These are phyloP conservation scores for Podaxis sp. DNA, from an alignment of 768 basidiomycete species.

Conservation along the genomic window DNA sequence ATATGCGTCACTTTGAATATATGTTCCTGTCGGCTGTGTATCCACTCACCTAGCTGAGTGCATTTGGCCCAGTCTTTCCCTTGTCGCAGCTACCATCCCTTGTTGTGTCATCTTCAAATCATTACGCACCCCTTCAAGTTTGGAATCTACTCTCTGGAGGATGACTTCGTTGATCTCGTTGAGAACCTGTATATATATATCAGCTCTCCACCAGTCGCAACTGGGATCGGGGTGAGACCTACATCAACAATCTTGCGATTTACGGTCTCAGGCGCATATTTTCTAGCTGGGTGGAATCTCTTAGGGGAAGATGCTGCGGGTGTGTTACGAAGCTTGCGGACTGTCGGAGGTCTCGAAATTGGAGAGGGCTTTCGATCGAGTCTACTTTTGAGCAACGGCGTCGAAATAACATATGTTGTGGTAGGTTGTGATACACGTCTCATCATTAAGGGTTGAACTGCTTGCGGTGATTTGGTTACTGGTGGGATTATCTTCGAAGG, in stretches of 20 bases:
- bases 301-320: not conserved
- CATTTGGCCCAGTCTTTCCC: conserved; percentile 41
- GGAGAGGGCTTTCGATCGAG: not conserved
- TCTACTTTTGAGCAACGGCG: not conserved
- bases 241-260: conserved; percentile 38
- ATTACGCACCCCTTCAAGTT: conserved; percentile 42
- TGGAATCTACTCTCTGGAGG: conserved; percentile 38
- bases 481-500: not conserved
- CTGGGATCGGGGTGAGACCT: conserved; percentile 11
- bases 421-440: not conserved
- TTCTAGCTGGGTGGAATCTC: not conserved
- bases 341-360: not conserved
- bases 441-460: not conserved
- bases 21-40: not conserved
- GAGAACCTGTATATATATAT: conserved; percentile 33
- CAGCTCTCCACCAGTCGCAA: not conserved
- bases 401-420: not conserved
- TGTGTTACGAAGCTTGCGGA: not conserved
- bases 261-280: conserved; percentile 6
- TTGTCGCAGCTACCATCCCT: conserved; percentile 42
- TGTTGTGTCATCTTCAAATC: conserved; percentile 40
- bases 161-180: conserved; percentile 50
- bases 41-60: conserved; percentile 34
- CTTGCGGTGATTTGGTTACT: not conserved
- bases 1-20: not conserved